Evolutionary conservation across 331 rosid genomes (phyloP).

Genomic region (Spiraea crenata): DNA sequence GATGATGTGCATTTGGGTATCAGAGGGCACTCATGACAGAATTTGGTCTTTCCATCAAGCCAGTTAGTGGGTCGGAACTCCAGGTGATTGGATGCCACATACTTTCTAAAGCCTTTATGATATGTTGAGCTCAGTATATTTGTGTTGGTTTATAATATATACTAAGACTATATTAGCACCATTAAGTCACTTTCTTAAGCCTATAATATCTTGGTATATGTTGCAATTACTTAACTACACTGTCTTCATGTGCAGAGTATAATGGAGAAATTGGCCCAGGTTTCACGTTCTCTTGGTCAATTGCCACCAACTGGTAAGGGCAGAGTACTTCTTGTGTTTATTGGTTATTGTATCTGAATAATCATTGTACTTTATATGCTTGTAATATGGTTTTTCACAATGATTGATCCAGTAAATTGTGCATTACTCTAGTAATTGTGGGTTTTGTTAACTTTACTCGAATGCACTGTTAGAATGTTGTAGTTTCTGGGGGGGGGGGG

Average conservation of each 20-base stretch:
- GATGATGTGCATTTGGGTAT: conserved; percentile 29
- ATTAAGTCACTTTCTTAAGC: not conserved
- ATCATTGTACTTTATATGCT: not conserved
- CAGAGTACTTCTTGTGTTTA: conserved; percentile 6
- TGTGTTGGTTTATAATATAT: not conserved
- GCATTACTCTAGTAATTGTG: not conserved
- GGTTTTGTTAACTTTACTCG: not conserved
- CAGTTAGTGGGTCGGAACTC: conserved; percentile 56
- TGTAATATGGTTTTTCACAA: not conserved
- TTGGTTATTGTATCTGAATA: not conserved
- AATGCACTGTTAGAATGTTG: not conserved
- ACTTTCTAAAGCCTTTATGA: not conserved
- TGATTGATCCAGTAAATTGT: not conserved
- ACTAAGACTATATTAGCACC: not conserved
- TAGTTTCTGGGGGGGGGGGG: not conserved
- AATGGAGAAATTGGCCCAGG: conserved; percentile 67
- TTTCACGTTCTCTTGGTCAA: conserved; percentile 64
- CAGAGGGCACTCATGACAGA: conserved; percentile 72
- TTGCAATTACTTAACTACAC: not conserved
- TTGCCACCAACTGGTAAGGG: conserved; percentile 51
- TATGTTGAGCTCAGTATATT: not conserved
- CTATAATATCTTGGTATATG: not conserved
- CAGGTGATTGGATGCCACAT: conserved; percentile 51
- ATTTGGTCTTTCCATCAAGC: conserved; percentile 67
- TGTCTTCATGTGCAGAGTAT: conserved; percentile 47